A percentile compares a stretch with the other conserved stretches of the same genome.
Evolutionary conservation across 2,329 filamentous ascomycete species (phyloP).

Genomic region (Hymenoscyphus fraxineus): DNA sequence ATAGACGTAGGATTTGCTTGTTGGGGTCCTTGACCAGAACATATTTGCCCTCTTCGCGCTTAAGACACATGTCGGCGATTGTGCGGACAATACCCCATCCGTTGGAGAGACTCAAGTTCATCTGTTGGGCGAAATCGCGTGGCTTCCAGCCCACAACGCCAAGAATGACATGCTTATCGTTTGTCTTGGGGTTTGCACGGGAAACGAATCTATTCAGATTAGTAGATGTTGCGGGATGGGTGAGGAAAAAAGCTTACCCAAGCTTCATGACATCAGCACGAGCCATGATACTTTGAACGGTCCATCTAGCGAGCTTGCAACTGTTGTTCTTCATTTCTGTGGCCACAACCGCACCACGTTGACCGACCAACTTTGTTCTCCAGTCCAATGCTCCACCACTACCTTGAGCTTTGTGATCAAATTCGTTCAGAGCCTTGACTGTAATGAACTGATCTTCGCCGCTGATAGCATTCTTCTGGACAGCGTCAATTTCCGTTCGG

Average conservation of each 20-base stretch:
- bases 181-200: slow-evolving; percentile 84
- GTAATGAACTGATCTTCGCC: slow-evolving; percentile 89
- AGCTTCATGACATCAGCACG: slow-evolving; percentile 99
- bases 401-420: slow-evolving; percentile 95
- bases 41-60: slow-evolving; percentile 75
- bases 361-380: slow-evolving; percentile 88
- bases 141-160: slow-evolving; percentile 98
- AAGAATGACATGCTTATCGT: slow-evolving; percentile 90
- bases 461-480: slow-evolving; percentile 89
- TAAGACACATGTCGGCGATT: slow-evolving; percentile 89
- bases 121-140: slow-evolving; percentile 91
- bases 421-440: slow-evolving; percentile 97
- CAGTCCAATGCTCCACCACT: slow-evolving; percentile 94
- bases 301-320: slow-evolving; percentile 98
- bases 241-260: slow-evolving; percentile 56
- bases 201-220: slow-evolving; percentile 75
- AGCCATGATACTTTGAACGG: slow-evolving; percentile 91
- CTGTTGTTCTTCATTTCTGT: slow-evolving; percentile 99
- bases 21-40: slow-evolving; percentile 89
- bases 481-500: slow-evolving; percentile 90
- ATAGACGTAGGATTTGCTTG: slow-evolving; percentile 89
- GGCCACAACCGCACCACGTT: slow-evolving; percentile 94
- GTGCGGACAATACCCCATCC: slow-evolving; percentile 99
- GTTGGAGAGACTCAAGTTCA: slow-evolving; percentile 96
- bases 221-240: background rate